Base-by-base conservation (phyloP, 1,284 basidiomycete genomes). In the Salmacisia buchloeana region DNA sequence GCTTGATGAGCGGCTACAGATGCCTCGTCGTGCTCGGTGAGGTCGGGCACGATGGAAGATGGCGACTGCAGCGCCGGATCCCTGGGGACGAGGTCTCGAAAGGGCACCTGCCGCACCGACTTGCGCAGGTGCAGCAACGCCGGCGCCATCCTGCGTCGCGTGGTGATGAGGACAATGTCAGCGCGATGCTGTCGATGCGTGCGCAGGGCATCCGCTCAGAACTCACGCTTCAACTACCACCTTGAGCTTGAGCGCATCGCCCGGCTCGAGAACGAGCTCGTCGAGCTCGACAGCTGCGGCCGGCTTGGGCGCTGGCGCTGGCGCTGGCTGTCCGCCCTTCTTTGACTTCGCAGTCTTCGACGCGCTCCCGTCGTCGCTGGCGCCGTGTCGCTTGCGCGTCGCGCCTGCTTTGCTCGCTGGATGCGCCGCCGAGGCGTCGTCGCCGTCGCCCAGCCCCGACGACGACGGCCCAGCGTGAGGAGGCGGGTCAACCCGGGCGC, bases 201-300 rank as follows among this genome's bases (percentile, higher is more conserved):
- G n/a, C n/a, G n/a, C n/a, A n/a, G n/a, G n/a, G n/a, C n/a, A n/a
- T n/a, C n/a, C n/a, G n/a, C n/a, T n/a, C n/a, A n/a, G n/a, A n/a
- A 54, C 49, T 9, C 15, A 54, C 49, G 49, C 49, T 54, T 54
- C 27, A 33, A 54, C 34, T 27, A 54, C 49, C 29, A 54, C 49
- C 49, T 54, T 54, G 49, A 54, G 49, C 21, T 54, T 54, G 29
- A 54, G 49, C 49, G 49, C 49, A n/a, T 54, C 49, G 25, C 18
- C 23, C 34, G 49, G 49, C 18, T 54, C 49, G 31, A 54, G 49
- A 3, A 31, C 29, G 49, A 54, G 49, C 49, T 54, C 49, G 29
- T 54, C 49, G 12, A 9, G 18, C 13, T 54, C 49, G 49, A 31
- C 18, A 9, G 49, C 5, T 7, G 29, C 12, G 23, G 31, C 49